A percentile compares a stretch with the other conserved stretches of the same genome.
These are phyloP conservation scores for Paraphysoderma sedebokerense DNA, from an alignment of 371 early-diverging fungal genomes.

Conservation along the genomic window DNA sequence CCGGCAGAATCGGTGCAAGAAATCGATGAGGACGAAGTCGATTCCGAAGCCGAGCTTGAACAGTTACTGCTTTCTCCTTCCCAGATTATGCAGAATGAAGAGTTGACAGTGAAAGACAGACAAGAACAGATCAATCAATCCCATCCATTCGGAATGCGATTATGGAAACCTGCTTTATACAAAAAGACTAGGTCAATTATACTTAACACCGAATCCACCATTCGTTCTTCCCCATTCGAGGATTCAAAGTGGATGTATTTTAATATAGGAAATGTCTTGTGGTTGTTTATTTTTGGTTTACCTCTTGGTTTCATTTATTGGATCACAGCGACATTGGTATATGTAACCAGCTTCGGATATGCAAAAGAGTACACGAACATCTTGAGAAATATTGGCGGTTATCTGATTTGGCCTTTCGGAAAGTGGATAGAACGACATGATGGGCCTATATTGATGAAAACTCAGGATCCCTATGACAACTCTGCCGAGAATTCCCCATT, in stretches of 20 bases:
- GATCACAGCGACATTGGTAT: conserved; percentile 3
- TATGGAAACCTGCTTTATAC: conserved; percentile 96
- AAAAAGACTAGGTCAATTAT: conserved; percentile 79
- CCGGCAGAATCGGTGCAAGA: too few relatives aligned
- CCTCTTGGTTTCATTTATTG: conserved; percentile 52
- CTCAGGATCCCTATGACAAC: too few relatives aligned
- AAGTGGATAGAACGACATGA: conserved; percentile 54
- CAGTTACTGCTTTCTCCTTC: too few relatives aligned
- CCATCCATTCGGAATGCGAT: conserved; percentile 83
- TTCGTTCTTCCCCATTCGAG: conserved; percentile 65
- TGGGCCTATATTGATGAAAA: conserved; percentile 2
- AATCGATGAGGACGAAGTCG: too few relatives aligned
- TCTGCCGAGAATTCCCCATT: conserved; percentile 9
- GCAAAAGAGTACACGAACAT: conserved; percentile 3
- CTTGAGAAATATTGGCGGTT: conserved; percentile 22
- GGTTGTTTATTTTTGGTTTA: conserved; percentile 81
- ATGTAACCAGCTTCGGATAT: background rate
- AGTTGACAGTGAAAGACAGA: conserved; percentile 3
- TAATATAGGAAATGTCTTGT: conserved; percentile 64
- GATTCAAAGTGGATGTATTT: conserved; percentile 36
- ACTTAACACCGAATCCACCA: conserved; percentile 50
- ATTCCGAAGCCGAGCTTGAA: too few relatives aligned
- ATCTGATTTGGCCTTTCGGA: conserved; percentile 87
- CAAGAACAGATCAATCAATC: conserved; percentile 23
- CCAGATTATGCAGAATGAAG: too few relatives aligned